These are phyloP conservation scores for Phytophthora melonis DNA, from an alignment of 352 stramenopile species.

Conservation along the genomic window DNA sequence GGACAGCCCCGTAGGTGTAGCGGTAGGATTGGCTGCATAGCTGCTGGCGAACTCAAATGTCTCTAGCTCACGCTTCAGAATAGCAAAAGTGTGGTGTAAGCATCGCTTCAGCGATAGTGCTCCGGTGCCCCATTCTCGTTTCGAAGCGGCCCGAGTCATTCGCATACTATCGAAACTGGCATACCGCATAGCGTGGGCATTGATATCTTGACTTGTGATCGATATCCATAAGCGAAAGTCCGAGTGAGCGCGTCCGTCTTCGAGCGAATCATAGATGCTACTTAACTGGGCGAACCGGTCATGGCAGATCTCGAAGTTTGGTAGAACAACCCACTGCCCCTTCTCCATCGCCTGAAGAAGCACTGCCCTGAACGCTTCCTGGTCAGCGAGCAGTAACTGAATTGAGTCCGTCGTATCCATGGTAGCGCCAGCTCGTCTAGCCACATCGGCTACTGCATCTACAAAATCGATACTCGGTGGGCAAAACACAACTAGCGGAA, in stretches of 20 bases:
- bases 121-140: constrained; percentile 24
- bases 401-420: constrained; percentile 38
- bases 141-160: constrained; percentile 2
- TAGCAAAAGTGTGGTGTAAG: constrained; percentile 37
- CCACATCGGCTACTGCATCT: constrained; percentile 41
- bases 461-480: constrained; percentile 47
- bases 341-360: constrained; percentile 55
- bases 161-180: constrained; percentile 5
- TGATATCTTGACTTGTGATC: neutral
- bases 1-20: neutral
- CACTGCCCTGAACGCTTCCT: constrained; percentile 43
- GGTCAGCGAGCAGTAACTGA: constrained; percentile 22
- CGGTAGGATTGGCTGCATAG: neutral
- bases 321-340: constrained; percentile 64
- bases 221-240: constrained; percentile 80
- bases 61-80: constrained; percentile 32
- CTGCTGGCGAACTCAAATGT: constrained; percentile 17
- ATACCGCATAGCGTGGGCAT: neutral
- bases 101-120: constrained; percentile 33
- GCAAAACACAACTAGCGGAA: constrained; percentile 46
- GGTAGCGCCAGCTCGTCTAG: constrained; percentile 40
- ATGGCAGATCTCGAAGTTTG: constrained; percentile 41
- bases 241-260: constrained; percentile 43
- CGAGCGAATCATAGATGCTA: constrained; percentile 43
- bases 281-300: constrained; percentile 34